Conservation (phyloP, 2,329 filamentous ascomycete genomes). For the Cladobotryum mycophilum region DNA sequence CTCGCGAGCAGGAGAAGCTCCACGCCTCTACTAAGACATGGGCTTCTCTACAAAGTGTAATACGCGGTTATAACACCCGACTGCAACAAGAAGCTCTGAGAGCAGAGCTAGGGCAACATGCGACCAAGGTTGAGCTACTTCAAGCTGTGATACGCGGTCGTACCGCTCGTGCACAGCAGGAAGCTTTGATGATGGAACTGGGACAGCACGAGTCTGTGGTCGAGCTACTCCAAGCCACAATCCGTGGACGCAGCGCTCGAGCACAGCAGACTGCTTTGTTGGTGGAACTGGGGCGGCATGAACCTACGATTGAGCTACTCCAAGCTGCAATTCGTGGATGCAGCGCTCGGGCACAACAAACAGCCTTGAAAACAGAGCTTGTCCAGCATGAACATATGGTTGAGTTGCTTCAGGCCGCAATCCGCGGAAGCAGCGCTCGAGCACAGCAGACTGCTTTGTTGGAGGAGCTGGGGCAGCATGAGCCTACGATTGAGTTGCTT, state of each 20-base stretch:
- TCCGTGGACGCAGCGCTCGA: slow-evolving; percentile 45
- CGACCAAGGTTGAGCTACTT: slow-evolving; percentile 36
- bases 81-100: slow-evolving; percentile 36
- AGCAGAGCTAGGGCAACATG: slow-evolving; percentile 41
- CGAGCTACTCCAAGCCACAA: slow-evolving; percentile 29
- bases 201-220: slow-evolving; percentile 37
- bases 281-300: slow-evolving; percentile 41
- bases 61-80: slow-evolving; percentile 44
- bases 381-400: slow-evolving; percentile 37
- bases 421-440: slow-evolving; percentile 41
- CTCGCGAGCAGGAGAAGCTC: slow-evolving; percentile 45
- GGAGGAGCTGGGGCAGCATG: slow-evolving; percentile 41
- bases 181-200: slow-evolving; percentile 41
- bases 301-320: slow-evolving; percentile 36
- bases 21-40: slow-evolving; percentile 43
- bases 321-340: slow-evolving; percentile 47
- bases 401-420: slow-evolving; percentile 31
- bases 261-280: slow-evolving; percentile 38
- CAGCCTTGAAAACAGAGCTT: slow-evolving; percentile 41
- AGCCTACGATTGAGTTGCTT: slow-evolving; percentile 36
- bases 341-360: slow-evolving; percentile 37
- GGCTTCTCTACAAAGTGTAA: slow-evolving; percentile 36
- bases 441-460: slow-evolving; percentile 38
- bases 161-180: slow-evolving; percentile 39
- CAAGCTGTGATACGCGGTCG: slow-evolving; percentile 48